A percentile compares a stretch with the other conserved stretches of the same genome.
Evolutionary conservation across 164 flowering plant genomes (phyloP).

Genomic region (Stephania yunnanensis): DNA sequence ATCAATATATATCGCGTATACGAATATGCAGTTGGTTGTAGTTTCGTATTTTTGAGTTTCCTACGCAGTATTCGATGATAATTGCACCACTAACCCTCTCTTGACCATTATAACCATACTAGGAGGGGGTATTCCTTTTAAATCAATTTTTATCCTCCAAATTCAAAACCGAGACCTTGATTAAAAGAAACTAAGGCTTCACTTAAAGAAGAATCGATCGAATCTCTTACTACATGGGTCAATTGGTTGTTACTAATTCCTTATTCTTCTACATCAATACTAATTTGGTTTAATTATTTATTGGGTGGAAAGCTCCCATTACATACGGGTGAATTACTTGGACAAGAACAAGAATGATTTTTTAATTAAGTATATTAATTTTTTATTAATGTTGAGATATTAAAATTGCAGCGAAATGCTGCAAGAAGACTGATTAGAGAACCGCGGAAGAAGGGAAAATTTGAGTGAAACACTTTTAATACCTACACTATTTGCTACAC

Average conservation of each 20-base stretch:
- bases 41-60: background rate
- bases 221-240: no score
- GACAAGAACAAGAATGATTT: slow-evolving; percentile 13
- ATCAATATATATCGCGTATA: background rate
- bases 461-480: no score
- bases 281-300: background rate
- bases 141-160: no score
- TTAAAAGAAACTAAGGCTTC: no score
- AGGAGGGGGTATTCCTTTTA: no score
- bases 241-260: background rate
- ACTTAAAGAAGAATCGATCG: no score
- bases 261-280: background rate
- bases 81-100: no score
- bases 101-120: no score
- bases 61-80: no score
- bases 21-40: background rate
- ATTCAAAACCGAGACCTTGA: no score
- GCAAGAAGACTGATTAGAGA: slow-evolving; percentile 12
- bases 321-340: background rate
- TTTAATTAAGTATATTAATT: background rate
- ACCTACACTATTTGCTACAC: no score
- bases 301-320: background rate
- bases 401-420: slow-evolving; percentile 6
- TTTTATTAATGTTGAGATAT: background rate
- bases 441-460: slow-evolving; percentile 1